Evolutionary conservation across 1,284 basidiomycete species (phyloP).

Genomic region (Irpex sp.): DNA sequence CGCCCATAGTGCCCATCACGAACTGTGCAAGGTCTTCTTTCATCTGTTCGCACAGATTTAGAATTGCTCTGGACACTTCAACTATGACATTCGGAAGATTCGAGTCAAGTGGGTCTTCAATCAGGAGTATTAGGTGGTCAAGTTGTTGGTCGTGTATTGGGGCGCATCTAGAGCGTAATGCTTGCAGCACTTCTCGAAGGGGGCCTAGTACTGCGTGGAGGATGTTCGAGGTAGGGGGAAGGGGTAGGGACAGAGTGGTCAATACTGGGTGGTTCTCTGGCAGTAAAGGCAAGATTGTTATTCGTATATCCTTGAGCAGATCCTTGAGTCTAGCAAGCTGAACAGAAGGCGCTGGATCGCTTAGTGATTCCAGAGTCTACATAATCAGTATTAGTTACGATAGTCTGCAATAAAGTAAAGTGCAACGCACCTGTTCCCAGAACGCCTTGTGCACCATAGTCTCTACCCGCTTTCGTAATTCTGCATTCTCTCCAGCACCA

Average conservation of each 20-base stretch:
- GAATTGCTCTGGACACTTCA: conserved; percentile 40
- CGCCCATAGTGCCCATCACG: conserved; percentile 56
- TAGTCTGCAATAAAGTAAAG: background rate
- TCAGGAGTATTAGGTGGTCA: conserved; percentile 35
- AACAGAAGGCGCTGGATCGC: conserved; percentile 38
- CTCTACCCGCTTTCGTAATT: conserved; percentile 48
- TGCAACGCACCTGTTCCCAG: conserved; percentile 61
- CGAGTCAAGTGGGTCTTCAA: conserved; percentile 33
- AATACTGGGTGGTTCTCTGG: conserved; percentile 47
- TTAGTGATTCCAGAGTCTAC: conserved; percentile 41
- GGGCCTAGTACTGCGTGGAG: conserved; percentile 51
- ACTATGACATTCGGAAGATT: conserved; percentile 40
- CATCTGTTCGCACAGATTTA: conserved; percentile 55
- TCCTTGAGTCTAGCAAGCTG: conserved; percentile 48
- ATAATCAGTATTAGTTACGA: background rate
- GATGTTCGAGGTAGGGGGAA: conserved; percentile 63
- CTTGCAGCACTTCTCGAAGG: conserved; percentile 45
- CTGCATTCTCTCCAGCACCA: conserved; percentile 20
- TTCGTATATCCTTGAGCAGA: conserved; percentile 51
- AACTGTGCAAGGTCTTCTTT: conserved; percentile 61
- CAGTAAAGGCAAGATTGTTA: conserved; percentile 48
- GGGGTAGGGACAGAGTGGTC: conserved; percentile 46
- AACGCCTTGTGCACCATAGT: conserved; percentile 58
- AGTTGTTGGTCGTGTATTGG: conserved; percentile 58
- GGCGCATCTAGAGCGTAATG: conserved; percentile 57